A percentile compares a stretch with the other conserved stretches of the same genome.
Conservation (phyloP, 179 eudicot species). For the Spergularia azorica region DNA sequence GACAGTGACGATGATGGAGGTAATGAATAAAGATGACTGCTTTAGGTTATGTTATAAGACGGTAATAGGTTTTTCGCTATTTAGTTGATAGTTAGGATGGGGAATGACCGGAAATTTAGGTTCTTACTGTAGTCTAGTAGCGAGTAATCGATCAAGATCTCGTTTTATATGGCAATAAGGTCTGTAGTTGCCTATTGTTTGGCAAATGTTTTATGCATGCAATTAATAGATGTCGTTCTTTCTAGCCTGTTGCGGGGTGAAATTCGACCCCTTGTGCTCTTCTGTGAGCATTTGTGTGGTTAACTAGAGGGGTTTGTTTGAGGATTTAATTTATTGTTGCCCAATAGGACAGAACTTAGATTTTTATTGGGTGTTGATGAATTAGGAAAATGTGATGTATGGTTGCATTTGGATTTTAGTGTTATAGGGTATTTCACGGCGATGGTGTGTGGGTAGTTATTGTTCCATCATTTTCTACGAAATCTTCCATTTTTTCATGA, state of each 20-base stretch:
- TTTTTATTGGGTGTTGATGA: not conserved
- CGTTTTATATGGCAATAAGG: not conserved
- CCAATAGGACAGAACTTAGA: not conserved
- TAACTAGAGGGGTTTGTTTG: not conserved
- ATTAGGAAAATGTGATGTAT: not conserved
- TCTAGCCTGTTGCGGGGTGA: not conserved
- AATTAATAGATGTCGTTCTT: not conserved
- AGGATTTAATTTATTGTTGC: not conserved
- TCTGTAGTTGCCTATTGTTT: not conserved
- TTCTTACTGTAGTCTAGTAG: not conserved
- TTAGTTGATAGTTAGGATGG: not conserved
- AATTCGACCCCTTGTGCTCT: not conserved
- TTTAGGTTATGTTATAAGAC: not conserved
- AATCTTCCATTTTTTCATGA: not conserved
- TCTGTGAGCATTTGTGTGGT: not conserved
- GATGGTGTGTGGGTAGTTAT: not conserved
- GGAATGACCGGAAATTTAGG: not conserved
- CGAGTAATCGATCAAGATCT: not conserved
- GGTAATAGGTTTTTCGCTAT: not conserved
- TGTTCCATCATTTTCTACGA: not conserved
- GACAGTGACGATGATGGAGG: conserved; percentile 76
- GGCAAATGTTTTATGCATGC: too few species aligned
- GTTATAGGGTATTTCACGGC: not conserved
- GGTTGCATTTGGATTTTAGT: conserved; percentile 1
- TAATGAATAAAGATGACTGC: conserved; percentile 29